phyloP scores from a whole-genome alignment of 78 protist species.

The Polysphondylium violaceum region DNA sequence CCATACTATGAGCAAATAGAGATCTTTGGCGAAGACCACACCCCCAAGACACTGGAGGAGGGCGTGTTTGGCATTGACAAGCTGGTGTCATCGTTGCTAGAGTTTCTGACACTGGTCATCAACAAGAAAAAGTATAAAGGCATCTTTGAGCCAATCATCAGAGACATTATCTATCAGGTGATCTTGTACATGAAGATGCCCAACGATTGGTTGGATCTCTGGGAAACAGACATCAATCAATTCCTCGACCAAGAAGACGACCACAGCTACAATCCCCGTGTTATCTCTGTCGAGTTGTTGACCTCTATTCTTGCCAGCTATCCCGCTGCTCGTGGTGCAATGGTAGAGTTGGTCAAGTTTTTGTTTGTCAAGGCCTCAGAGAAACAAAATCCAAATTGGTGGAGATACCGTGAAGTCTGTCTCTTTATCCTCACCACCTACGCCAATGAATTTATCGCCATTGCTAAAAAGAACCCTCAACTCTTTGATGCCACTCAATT shows the following conservation, averaged over 20 bases:
- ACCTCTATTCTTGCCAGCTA: background rate
- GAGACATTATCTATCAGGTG: background rate
- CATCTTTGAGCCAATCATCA: background rate
- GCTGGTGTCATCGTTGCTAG: slow-evolving; percentile 15
- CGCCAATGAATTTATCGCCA: background rate
- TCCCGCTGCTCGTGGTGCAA: background rate
- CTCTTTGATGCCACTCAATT: slow-evolving; percentile 19
- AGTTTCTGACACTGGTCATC: slow-evolving; percentile 5
- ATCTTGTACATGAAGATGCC: slow-evolving; percentile 22
- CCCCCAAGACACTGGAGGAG: background rate
- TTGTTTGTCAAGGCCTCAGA: background rate
- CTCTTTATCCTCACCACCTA: background rate
- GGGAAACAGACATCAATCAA: slow-evolving; percentile 14
- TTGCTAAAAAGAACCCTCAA: background rate
- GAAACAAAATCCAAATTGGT: background rate
- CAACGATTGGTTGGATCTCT: slow-evolving; percentile 4
- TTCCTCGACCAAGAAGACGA: slow-evolving; percentile 56
- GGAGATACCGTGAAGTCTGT: slow-evolving; percentile 32
- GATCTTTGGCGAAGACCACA: background rate
- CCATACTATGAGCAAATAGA: slow-evolving; percentile 31
- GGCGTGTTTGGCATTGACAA: slow-evolving; percentile 29
- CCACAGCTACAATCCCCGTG: slow-evolving; percentile 3
- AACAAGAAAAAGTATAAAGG: background rate
- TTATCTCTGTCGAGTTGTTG: background rate
- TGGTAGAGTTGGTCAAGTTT: too few relatives aligned